Percentiles rank a stretch among this genome's conserved stretches.
phyloP scores from a whole-genome alignment of 805 yeast genomes.

The Sungouiozyma ichnusensis region DNA sequence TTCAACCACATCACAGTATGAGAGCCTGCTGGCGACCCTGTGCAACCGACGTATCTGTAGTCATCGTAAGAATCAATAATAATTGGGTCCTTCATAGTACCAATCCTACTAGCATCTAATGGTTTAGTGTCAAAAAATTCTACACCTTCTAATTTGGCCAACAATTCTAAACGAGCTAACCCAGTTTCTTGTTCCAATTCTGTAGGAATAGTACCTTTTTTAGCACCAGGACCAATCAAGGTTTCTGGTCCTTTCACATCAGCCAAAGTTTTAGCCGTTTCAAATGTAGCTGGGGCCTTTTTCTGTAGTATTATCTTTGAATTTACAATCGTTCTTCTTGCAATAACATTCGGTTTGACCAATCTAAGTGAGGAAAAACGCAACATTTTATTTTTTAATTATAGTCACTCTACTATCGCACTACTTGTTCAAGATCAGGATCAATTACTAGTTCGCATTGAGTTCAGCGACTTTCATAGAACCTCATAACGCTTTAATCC shows the following conservation, averaged over 20 bases:
- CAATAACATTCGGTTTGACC: neutral
- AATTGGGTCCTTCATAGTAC: slow-evolving; percentile 85
- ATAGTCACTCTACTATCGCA: neutral
- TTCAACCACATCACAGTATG: slow-evolving; percentile 89
- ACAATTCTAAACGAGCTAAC: slow-evolving; percentile 88
- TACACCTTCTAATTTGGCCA: slow-evolving; percentile 92
- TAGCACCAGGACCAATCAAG: slow-evolving; percentile 86
- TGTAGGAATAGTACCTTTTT: slow-evolving; percentile 76
- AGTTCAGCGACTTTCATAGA: no score
- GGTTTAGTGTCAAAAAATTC: slow-evolving; percentile 87
- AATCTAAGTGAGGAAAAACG: neutral
- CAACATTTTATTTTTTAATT: neutral
- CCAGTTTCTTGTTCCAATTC: slow-evolving; percentile 97
- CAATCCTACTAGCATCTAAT: slow-evolving; percentile 76
- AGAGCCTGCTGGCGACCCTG: slow-evolving; percentile 89
- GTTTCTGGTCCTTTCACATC: slow-evolving; percentile 73
- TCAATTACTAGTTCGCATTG: no score
- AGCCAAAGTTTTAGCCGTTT: slow-evolving; percentile 56
- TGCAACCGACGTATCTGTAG: slow-evolving; percentile 93
- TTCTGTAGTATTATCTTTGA: neutral
- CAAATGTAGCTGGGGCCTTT: slow-evolving; percentile 30
- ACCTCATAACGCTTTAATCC: neutral
- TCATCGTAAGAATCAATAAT: slow-evolving; percentile 84
- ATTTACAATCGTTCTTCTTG: neutral
- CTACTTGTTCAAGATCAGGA: neutral